Conservation (phyloP, 148 eudicot genomes). For the Limonium bicolor region DNA sequence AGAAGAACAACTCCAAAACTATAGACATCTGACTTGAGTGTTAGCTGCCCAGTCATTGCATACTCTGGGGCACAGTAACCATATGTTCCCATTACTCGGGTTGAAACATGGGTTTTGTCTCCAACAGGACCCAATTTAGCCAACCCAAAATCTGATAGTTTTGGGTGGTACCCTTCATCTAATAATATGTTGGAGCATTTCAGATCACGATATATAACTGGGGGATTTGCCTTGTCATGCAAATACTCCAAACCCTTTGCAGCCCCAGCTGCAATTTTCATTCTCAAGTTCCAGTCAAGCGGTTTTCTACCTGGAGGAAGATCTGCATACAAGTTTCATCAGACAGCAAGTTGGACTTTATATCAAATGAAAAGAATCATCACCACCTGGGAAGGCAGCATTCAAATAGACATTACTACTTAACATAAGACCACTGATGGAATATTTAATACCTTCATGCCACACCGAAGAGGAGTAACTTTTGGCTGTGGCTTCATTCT, state of each 20-base stretch:
- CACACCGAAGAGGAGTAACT: too few relatives aligned
- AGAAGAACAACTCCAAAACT: slow-evolving; percentile 56
- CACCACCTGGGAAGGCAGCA: too few relatives aligned
- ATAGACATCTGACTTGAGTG: slow-evolving; percentile 50
- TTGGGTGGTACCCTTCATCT: slow-evolving; percentile 38
- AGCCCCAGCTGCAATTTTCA: slow-evolving; percentile 53
- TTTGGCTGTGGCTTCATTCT: too few relatives aligned
- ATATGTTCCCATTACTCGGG: slow-evolving; percentile 56
- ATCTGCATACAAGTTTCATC: too few relatives aligned
- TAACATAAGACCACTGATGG: too few relatives aligned
- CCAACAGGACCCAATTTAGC: slow-evolving; percentile 57
- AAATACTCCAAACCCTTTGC: slow-evolving; percentile 56
- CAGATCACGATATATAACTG: slow-evolving; percentile 49
- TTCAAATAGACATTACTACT: too few relatives aligned
- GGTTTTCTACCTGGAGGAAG: slow-evolving; percentile 30
- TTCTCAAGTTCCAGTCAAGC: slow-evolving; percentile 56
- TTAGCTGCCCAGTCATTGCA: slow-evolving; percentile 60
- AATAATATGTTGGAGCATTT: slow-evolving; percentile 50
- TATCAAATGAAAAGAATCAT: too few relatives aligned
- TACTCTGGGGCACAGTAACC: slow-evolving; percentile 58
- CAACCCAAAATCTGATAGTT: slow-evolving; percentile 52
- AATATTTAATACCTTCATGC: too few relatives aligned
- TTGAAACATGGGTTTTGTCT: slow-evolving; percentile 48
- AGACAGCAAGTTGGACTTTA: too few relatives aligned
- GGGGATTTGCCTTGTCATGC: slow-evolving; percentile 47